Conservation (phyloP, 2,329 filamentous ascomycete genomes). For the Monosporascus sp. region DNA sequence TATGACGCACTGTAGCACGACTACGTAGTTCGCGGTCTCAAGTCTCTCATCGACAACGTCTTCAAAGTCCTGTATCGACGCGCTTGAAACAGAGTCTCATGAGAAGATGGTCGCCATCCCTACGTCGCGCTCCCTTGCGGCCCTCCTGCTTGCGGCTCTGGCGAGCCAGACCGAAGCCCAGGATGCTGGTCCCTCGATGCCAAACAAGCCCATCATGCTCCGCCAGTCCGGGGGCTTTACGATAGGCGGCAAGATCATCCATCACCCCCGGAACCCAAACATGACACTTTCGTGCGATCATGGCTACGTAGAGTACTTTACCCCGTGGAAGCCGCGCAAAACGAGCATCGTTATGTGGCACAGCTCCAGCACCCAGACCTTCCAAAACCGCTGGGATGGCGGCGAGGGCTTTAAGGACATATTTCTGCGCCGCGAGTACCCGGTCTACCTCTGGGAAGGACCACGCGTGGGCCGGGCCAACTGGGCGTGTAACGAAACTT, state of each 20-base stretch:
- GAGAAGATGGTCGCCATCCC: no score
- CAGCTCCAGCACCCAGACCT: conserved; percentile 31
- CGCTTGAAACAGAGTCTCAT: no score
- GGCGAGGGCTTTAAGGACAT: conserved; percentile 35
- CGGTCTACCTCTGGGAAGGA: conserved; percentile 34
- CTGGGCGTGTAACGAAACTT: conserved; percentile 28
- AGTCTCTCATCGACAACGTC: no score
- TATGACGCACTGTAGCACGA: no score
- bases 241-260: conserved; percentile 26
- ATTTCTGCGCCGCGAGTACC: conserved; percentile 31
- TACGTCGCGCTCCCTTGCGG: no score
- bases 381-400: conserved; percentile 33
- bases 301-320: conserved; percentile 35
- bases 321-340: conserved; percentile 26
- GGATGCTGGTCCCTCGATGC: no score
- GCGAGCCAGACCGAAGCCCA: no score
- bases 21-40: no score
- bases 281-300: conserved; percentile 32
- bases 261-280: conserved; percentile 22
- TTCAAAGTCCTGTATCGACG: no score
- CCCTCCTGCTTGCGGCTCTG: no score
- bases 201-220: conserved; percentile 14
- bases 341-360: conserved; percentile 34
- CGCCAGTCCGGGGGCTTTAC: conserved; percentile 30
- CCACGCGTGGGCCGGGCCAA: conserved; percentile 31